These are phyloP conservation scores for Globisporangium spiculum DNA, from an alignment of 352 stramenopile species.

Conservation along the genomic window DNA sequence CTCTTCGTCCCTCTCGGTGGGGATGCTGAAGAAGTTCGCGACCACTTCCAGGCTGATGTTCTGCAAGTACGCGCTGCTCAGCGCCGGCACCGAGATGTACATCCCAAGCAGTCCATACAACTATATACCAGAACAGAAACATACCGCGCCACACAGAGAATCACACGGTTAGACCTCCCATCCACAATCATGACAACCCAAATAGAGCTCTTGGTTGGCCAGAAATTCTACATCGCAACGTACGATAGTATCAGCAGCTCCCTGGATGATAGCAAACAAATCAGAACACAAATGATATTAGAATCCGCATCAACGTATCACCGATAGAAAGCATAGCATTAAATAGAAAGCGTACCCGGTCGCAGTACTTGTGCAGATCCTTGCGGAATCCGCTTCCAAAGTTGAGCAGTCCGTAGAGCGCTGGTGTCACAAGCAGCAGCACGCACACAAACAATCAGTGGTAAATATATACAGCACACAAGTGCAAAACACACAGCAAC, in stretches of 20 bases:
- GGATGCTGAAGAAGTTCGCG: slow-evolving; percentile 70
- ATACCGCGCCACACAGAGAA: background rate
- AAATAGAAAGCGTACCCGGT: slow-evolving; percentile 30
- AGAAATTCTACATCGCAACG: background rate
- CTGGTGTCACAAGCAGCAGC: slow-evolving; percentile 19
- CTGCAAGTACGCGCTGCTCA: slow-evolving; percentile 58
- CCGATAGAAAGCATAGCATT: background rate
- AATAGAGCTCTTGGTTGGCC: background rate
- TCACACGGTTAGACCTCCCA: background rate
- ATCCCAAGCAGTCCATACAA: slow-evolving; percentile 82
- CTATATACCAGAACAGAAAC: slow-evolving; percentile 22
- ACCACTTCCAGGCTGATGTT: slow-evolving; percentile 64
- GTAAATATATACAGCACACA: background rate
- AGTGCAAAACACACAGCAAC: background rate
- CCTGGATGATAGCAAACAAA: slow-evolving; percentile 23
- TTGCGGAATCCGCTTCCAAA: slow-evolving; percentile 82
- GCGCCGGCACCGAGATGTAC: slow-evolving; percentile 75
- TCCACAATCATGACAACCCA: background rate
- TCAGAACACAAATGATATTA: background rate
- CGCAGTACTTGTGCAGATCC: slow-evolving; percentile 69
- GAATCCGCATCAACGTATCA: too few relatives aligned
- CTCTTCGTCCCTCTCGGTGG: slow-evolving; percentile 69
- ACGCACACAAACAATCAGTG: background rate
- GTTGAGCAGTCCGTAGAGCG: slow-evolving; percentile 67
- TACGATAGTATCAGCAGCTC: slow-evolving; percentile 77